Percentiles rank a stretch among this genome's conserved stretches.
Conservation (phyloP, 75 land plant genomes). For the Larix kaempferi region DNA sequence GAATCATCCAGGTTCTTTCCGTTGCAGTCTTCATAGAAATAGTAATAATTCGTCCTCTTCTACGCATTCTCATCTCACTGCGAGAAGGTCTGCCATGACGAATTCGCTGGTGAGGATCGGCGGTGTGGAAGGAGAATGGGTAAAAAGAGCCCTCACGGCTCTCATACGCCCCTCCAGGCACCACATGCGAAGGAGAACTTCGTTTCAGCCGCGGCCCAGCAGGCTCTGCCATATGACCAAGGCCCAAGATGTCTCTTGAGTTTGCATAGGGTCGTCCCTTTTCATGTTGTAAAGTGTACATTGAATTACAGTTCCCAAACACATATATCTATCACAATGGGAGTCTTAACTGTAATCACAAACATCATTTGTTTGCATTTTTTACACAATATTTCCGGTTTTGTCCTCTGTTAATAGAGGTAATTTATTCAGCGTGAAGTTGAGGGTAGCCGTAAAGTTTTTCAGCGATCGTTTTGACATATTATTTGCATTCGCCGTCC, state of each 20-base stretch:
- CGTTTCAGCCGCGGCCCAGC: constrained; percentile 19
- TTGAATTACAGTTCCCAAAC: no score
- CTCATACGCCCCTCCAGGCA: constrained; percentile 31
- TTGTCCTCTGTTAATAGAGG: no score
- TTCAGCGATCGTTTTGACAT: no score
- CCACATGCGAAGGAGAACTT: constrained; percentile 20
- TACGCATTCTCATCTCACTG: not conserved
- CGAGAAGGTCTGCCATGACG: constrained; percentile 15
- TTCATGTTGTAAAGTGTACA: no score
- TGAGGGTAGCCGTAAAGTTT: no score
- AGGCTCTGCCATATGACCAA: constrained; percentile 15
- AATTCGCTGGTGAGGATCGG: constrained; percentile 15
- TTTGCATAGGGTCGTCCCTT: no score
- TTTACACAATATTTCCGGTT: no score
- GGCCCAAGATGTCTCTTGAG: not conserved
- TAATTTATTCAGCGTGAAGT: no score
- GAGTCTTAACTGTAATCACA: no score
- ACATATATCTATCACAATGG: no score
- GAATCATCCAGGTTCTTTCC: not conserved
- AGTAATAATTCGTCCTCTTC: not conserved
- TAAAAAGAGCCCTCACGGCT: constrained; percentile 17
- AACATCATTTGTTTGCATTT: no score
- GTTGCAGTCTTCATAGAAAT: not conserved
- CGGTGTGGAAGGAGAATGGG: constrained; percentile 16
- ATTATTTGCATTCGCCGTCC: no score